Conservation (phyloP, 345 rosid species). For the Erysimum cheiranthoides region DNA sequence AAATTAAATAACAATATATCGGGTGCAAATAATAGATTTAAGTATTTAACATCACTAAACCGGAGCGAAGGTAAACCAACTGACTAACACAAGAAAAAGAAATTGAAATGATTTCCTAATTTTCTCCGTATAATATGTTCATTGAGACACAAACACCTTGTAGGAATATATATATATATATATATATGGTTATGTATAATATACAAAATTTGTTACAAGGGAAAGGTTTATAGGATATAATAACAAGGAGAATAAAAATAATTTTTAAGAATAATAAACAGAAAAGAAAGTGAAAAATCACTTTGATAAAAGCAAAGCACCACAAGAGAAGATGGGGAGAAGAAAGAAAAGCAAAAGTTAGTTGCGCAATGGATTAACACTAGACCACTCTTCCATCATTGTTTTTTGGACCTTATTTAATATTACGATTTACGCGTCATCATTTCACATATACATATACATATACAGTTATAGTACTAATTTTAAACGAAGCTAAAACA, state of each 20-base stretch:
- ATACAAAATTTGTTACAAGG: background rate
- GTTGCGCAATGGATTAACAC: constrained; percentile 40
- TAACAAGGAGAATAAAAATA: constrained; percentile 6
- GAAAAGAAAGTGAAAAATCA: constrained; percentile 23
- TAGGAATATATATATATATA: no score
- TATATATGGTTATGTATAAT: background rate
- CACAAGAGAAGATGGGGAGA: constrained; percentile 39
- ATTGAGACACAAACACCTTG: background rate
- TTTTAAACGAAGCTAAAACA: constrained; percentile 21
- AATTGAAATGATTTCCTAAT: background rate
- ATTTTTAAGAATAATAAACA: constrained; percentile 6
- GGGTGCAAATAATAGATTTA: background rate
- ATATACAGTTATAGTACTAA: no score
- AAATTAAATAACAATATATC: background rate
- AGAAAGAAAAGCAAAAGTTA: constrained; percentile 24
- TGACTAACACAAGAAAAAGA: background rate
- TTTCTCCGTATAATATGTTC: background rate
- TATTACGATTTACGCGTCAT: constrained; percentile 3
- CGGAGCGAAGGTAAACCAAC: background rate
- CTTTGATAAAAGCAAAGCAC: constrained; percentile 40
- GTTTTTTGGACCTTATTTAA: constrained; percentile 36
- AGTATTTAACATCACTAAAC: background rate
- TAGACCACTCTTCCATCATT: constrained; percentile 44
- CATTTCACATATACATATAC: background rate
- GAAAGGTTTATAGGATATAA: background rate